These are phyloP conservation scores for Cupressus sempervirens DNA, from an alignment of 75 land plant genomes.

Conservation along the genomic window DNA sequence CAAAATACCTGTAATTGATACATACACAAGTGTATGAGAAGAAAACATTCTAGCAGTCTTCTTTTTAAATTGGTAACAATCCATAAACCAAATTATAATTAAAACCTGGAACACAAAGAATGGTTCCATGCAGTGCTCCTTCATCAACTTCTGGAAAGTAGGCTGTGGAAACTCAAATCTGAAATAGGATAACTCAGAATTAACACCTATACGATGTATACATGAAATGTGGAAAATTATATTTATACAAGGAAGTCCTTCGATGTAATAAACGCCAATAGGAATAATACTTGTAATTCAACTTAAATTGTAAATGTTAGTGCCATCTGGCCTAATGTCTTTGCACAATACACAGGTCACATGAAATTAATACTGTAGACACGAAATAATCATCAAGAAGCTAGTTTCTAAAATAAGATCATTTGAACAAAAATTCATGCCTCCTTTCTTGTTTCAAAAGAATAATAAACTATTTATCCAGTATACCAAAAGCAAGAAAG, in stretches of 20 bases:
- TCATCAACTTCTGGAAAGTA: constrained; percentile 90
- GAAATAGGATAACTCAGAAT: constrained; percentile 3
- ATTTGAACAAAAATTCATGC: background rate
- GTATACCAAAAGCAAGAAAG: no score
- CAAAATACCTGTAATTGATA: constrained; percentile 79
- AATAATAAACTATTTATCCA: no score
- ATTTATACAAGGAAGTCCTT: background rate
- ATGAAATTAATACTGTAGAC: background rate
- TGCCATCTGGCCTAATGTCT: background rate
- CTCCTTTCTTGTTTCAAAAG: no score
- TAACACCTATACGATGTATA: background rate
- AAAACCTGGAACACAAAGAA: constrained; percentile 98
- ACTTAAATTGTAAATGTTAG: background rate
- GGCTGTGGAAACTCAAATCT: constrained; percentile 99
- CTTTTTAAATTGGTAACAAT: background rate
- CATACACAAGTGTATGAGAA: background rate
- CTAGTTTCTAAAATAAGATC: background rate
- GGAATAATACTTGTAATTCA: background rate
- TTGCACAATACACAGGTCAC: background rate
- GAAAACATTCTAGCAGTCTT: background rate
- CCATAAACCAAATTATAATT: background rate
- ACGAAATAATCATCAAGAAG: background rate
- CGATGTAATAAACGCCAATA: background rate
- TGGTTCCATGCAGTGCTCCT: constrained; percentile 95
- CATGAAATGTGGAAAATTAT: background rate